Base-by-base conservation (phyloP, 257 asterid species). In the Nemophila menziesii region DNA sequence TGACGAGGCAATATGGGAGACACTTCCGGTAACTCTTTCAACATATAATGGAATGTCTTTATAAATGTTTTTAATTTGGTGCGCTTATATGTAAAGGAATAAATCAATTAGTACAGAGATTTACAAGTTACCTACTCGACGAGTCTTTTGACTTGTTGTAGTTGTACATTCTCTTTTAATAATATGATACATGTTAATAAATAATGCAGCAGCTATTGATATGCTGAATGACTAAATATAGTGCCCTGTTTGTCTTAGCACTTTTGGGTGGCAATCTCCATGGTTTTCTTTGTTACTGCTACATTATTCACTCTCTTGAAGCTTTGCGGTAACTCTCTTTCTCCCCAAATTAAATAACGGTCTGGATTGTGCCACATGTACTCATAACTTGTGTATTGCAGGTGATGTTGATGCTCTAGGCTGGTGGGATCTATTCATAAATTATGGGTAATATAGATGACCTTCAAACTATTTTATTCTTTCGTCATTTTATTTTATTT, bases 401-500 rank as follows among this genome's bases (percentile, higher is more conserved):
- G 99, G 89, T 48, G 80, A 79, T 69, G 77, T 90, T 23, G 83
- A 66, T 51, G 71, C 93, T 62, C 78, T 90, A 37, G 85, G 96
- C 54, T 90, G 99, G 99, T 90, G 99, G 99, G 99, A 81, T 70
- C 69, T 90, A 67, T 85, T 90, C 67, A 77, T 90, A 57, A 90
- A 85, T 72, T 81, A 66, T 59, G 99, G 96, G 99, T 85, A 85
- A 38, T 23, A 16, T 58, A 45, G 33, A 49, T 43, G 27, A n/a
- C 22, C 54, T 49, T 39, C 34, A 22, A 36, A 49, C 36, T 9
- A 56, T 39, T 43, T 14, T 15, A 8, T 21, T 4, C 20, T 54
- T 46, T 26, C 23, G 27, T 29, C 26, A 53, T 62, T 14, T 44
- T 29, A 38, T 43, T 62, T 47, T 29, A 39, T 14, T 60, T 21